These are phyloP conservation scores for Colletotrichum agaves DNA, from an alignment of 2,329 filamentous ascomycete species.

Conservation along the genomic window DNA sequence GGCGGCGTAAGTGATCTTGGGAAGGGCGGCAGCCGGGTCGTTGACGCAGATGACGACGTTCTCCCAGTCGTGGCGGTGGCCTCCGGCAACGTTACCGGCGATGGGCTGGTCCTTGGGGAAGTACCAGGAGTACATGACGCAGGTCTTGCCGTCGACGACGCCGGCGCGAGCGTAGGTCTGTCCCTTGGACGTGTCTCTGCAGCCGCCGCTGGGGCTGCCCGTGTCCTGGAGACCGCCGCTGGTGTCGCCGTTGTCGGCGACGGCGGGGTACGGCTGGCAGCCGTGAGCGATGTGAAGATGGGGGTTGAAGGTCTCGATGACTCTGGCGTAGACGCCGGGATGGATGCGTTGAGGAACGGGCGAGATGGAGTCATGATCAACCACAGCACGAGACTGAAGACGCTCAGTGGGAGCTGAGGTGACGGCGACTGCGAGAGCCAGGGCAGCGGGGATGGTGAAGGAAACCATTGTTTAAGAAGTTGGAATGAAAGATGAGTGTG, in stretches of 20 bases:
- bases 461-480: conserved; percentile 25
- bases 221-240: conserved; percentile 49
- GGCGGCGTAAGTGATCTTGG: conserved; percentile 49
- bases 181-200: conserved; percentile 46
- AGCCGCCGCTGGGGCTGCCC: conserved; percentile 46
- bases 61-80: conserved; percentile 56
- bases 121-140: conserved; percentile 58
- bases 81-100: conserved; percentile 42
- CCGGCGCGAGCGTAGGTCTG: conserved; percentile 52
- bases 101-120: conserved; percentile 57
- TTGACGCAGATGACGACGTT: conserved; percentile 48
- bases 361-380: conserved; percentile 14
- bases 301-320: conserved; percentile 28
- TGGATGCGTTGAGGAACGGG: conserved; percentile 17
- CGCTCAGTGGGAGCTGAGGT: conserved; percentile 13
- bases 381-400: conserved; percentile 15
- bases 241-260: conserved; percentile 15
- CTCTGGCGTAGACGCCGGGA: conserved; percentile 29
- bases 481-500: conserved; percentile 13
- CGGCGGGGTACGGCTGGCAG: conserved; percentile 23
- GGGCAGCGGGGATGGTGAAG: conserved; percentile 16
- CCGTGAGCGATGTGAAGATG: conserved; percentile 29
- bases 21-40: conserved; percentile 40
- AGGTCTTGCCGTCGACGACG: conserved; percentile 43
- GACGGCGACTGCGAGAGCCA: conserved; percentile 23